Conservation (phyloP, 805 yeast species). For the Yamadazyma tumulicola region DNA sequence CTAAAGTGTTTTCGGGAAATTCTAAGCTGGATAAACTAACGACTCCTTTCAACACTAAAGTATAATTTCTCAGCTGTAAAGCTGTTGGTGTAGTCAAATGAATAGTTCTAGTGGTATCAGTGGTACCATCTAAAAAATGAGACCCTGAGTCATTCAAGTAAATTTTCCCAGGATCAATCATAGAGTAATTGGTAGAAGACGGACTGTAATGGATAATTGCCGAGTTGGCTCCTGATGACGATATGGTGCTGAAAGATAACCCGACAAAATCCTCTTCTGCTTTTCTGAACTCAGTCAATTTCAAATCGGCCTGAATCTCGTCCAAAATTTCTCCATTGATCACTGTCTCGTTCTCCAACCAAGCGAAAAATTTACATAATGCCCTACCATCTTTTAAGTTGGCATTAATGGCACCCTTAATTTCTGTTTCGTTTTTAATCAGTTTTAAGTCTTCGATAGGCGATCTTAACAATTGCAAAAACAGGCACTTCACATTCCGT, state of each 20-base stretch:
- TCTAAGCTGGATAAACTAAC: slow-evolving; percentile 45
- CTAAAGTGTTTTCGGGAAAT: slow-evolving; percentile 56
- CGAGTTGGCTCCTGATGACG: slow-evolving; percentile 73
- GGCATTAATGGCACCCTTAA: slow-evolving; percentile 48
- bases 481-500: slow-evolving; percentile 29
- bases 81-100: slow-evolving; percentile 48
- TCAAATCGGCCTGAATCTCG: slow-evolving; percentile 60
- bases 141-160: slow-evolving; percentile 89
- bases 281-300: slow-evolving; percentile 34
- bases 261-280: slow-evolving; percentile 53
- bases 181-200: slow-evolving; percentile 33
- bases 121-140: slow-evolving; percentile 85
- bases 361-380: slow-evolving; percentile 48
- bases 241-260: slow-evolving; percentile 68
- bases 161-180: slow-evolving; percentile 57
- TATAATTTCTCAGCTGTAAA: slow-evolving; percentile 48
- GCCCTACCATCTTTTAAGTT: slow-evolving; percentile 61
- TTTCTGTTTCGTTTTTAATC: slow-evolving; percentile 47
- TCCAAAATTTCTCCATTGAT: slow-evolving; percentile 40
- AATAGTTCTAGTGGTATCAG: slow-evolving; percentile 60
- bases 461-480: slow-evolving; percentile 26
- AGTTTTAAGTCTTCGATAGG: slow-evolving; percentile 51
- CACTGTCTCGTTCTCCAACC: slow-evolving; percentile 55
- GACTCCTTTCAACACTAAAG: slow-evolving; percentile 57
- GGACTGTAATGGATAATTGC: slow-evolving; percentile 78